Evolutionary conservation across 1,284 basidiomycete genomes (phyloP).

Genomic region (Mycena sp.): DNA sequence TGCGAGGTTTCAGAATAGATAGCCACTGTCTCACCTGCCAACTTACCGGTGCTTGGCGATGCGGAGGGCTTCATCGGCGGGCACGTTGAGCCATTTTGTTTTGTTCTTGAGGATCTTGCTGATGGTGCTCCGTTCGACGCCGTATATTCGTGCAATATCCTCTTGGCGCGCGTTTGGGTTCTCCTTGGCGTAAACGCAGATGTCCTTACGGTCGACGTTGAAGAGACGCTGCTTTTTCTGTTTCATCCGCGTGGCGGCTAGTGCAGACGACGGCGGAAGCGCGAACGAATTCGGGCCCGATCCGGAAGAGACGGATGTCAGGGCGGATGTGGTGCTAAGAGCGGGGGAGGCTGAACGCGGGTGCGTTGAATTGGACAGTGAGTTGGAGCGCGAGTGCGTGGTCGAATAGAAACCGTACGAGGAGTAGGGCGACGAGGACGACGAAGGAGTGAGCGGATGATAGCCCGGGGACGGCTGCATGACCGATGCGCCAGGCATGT

Average conservation of each 20-base stretch:
- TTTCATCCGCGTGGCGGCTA: slow-evolving; percentile 51
- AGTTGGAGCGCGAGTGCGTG: slow-evolving; percentile 53
- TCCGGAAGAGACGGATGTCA: slow-evolving; percentile 61
- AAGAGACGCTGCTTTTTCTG: slow-evolving; percentile 77
- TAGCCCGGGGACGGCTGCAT: slow-evolving; percentile 41
- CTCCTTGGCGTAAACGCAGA: slow-evolving; percentile 73
- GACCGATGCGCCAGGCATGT: slow-evolving; percentile 19
- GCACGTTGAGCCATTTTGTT: slow-evolving; percentile 80
- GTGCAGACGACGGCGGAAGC: slow-evolving; percentile 31
- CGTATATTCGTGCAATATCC: slow-evolving; percentile 80
- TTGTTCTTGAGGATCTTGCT: slow-evolving; percentile 92
- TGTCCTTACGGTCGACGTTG: slow-evolving; percentile 79
- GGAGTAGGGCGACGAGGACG: slow-evolving; percentile 46
- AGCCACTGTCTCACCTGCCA: slow-evolving; percentile 22
- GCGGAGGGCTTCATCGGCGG: slow-evolving; percentile 62
- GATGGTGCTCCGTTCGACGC: slow-evolving; percentile 92
- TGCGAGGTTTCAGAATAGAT: slow-evolving; percentile 39
- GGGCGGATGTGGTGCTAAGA: slow-evolving; percentile 61
- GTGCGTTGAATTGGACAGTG: slow-evolving; percentile 53
- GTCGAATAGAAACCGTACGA: slow-evolving; percentile 45
- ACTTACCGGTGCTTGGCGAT: slow-evolving; percentile 74
- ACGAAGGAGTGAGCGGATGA: slow-evolving; percentile 50
- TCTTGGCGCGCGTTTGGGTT: slow-evolving; percentile 80
- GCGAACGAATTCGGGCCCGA: slow-evolving; percentile 44
- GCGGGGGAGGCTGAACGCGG: slow-evolving; percentile 70